Evolutionary conservation across 2,329 filamentous ascomycete species (phyloP).

Genomic region (Beauveria sp.): DNA sequence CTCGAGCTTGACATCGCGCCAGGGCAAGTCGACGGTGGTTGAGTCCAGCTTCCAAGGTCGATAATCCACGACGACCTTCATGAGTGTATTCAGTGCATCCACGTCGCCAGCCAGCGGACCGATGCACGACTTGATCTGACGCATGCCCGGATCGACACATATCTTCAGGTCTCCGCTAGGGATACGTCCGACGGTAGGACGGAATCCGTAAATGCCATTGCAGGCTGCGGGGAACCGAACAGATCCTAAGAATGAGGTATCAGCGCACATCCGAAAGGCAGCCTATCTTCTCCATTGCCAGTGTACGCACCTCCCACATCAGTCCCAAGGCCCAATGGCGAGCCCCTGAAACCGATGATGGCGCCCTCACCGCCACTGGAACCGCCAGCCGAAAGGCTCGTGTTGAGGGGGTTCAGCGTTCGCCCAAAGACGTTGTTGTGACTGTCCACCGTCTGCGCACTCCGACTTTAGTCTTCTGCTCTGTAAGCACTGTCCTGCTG

Average conservation of each 20-base stretch:
- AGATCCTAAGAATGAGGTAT: constrained; percentile 30
- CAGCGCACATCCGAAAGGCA: background rate
- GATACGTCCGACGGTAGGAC: constrained; percentile 49
- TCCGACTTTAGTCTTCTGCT: background rate
- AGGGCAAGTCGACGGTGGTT: constrained; percentile 33
- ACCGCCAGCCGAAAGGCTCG: constrained; percentile 49
- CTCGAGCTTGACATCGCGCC: constrained; percentile 27
- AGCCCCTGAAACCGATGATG: constrained; percentile 47
- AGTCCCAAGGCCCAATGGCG: constrained; percentile 49
- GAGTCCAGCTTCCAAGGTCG: constrained; percentile 39
- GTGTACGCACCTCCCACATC: constrained; percentile 35
- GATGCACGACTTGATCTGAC: constrained; percentile 28
- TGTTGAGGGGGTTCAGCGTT: constrained; percentile 50
- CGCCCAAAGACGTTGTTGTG: constrained; percentile 47
- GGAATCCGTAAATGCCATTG: constrained; percentile 48
- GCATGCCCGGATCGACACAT: constrained; percentile 4
- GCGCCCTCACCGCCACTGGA: constrained; percentile 56
- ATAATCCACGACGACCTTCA: constrained; percentile 31
- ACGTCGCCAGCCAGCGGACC: constrained; percentile 35
- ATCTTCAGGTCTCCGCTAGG: constrained; percentile 25
- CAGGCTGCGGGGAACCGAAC: constrained; percentile 45
- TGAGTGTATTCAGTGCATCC: constrained; percentile 31
- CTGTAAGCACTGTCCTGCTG: too few species aligned
- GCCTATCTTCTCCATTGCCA: background rate
- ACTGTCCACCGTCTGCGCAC: constrained; percentile 19